Base-by-base conservation (phyloP, 192 early-diverging fungal species). In the Paraglomus brasilianum region DNA sequence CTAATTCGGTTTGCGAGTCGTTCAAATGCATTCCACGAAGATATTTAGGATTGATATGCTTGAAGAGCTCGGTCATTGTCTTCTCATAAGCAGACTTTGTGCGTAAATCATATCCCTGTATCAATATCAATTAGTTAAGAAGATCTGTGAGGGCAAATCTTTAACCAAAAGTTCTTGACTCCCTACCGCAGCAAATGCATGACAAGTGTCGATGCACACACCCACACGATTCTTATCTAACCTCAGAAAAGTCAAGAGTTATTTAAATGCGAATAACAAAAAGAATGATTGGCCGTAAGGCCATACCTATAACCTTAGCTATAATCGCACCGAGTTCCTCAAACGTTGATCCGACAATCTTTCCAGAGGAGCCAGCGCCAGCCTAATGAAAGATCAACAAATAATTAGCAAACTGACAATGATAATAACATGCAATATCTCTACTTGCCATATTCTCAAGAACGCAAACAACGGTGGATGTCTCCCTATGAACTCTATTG, bases 191-290 rank as follows among this genome's bases (percentile, higher is more conserved):
- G 82, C 82, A 77, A 83, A 86, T 40, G 75, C 69, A 58, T 84
- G 85, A 62, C 85, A 86, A 11, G 85, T 86, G 69, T 86, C 85
- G 21, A 86, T 59, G 72, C 85, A 86, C 5, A 86, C 75, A n/a
- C 82, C 85, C 19, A 86, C 73, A n/a, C 85, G 67, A 40, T 40
- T 38, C 62, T 84, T 84, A 70, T 86, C 70, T 69, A 41, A 66
- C 13, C 8, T 13, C 22, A 51, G 30, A 22, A 38, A 13, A 49
- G 39, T 21, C 36, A 5, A 42, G 22, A 19, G 36, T 41, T 7
- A 14, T 41, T 53, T 24, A 17, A 38, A 42, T 55, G 39, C 13
- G 39, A 38, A 39, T 15, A 3, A 45, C 4, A 8, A 62, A 62
- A 39, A 44, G 41, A 11, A 45, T 45, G 9, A 38, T 45, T 42